Conservation (phyloP, 257 asterid genomes). For the Anisodus tanguticus region DNA sequence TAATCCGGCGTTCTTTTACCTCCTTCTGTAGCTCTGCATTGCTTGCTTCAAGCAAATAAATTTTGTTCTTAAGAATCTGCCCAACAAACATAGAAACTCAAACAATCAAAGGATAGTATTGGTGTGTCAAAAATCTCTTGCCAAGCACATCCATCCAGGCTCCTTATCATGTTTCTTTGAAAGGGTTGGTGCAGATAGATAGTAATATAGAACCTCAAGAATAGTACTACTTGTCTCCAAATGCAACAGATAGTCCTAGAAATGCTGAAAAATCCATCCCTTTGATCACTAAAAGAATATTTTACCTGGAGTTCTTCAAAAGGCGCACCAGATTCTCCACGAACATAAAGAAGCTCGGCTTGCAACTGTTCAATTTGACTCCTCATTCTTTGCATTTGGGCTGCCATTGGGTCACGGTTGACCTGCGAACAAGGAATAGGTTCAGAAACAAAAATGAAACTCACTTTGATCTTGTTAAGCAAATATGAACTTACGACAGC, state of each 20-base stretch:
- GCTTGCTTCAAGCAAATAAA: slow-evolving; percentile 90
- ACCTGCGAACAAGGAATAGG: slow-evolving; percentile 47
- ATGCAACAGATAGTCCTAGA: neutral
- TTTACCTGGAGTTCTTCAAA: slow-evolving; percentile 82
- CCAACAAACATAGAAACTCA: slow-evolving; percentile 6
- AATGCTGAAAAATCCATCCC: neutral
- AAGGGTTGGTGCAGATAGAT: neutral
- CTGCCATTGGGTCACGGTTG: slow-evolving; percentile 85
- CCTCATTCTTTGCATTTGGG: slow-evolving; percentile 86
- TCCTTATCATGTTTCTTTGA: neutral
- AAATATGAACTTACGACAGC: slow-evolving; percentile 69
- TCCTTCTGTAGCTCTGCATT: slow-evolving; percentile 69
- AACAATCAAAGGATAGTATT: neutral
- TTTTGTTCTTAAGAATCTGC: slow-evolving; percentile 87
- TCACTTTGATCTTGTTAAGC: neutral
- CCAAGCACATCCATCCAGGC: slow-evolving; percentile 7
- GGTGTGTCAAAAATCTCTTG: slow-evolving; percentile 12
- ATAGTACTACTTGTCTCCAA: neutral
- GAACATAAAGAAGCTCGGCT: slow-evolving; percentile 80
- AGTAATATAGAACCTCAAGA: neutral
- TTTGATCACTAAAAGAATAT: slow-evolving; percentile 18
- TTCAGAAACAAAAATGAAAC: slow-evolving; percentile 24
- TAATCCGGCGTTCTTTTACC: slow-evolving; percentile 63
- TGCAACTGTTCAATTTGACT: slow-evolving; percentile 90
- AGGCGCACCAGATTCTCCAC: slow-evolving; percentile 76